Percentiles rank a stretch among this genome's conserved stretches.
phyloP scores from a whole-genome alignment of 768 basidiomycete genomes.

The Agaricus subrufescens region DNA sequence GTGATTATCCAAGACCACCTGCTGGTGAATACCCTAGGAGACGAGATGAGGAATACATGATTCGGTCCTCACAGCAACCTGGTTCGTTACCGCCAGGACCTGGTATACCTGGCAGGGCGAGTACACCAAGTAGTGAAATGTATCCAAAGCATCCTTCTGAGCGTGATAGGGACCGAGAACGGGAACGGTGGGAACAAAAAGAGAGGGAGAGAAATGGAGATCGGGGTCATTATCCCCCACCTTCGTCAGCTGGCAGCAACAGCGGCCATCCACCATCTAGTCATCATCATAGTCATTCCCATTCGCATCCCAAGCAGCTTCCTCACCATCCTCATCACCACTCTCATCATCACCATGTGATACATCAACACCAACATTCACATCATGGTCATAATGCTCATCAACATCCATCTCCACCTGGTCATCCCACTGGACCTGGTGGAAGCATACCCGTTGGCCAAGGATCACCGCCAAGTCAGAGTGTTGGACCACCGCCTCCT shows the following conservation, averaged over 20 bases:
- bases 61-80: neutral
- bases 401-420: neutral
- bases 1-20: conserved; percentile 3
- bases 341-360: neutral
- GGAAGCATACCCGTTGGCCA: neutral
- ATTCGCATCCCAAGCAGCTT: neutral
- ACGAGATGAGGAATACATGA: conserved; percentile 6
- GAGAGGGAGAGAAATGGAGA: conserved; percentile 12
- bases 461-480: conserved; percentile 1
- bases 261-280: conserved; percentile 2
- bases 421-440: neutral
- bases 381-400: neutral
- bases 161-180: conserved; percentile 12
- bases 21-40: conserved; percentile 7
- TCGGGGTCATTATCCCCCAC: conserved; percentile 1
- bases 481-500: neutral
- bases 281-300: conserved; percentile 2
- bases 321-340: neutral
- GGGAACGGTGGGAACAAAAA: conserved; percentile 11
- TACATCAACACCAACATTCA: conserved; percentile 1
- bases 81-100: conserved; percentile 4
- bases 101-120: conserved; percentile 2
- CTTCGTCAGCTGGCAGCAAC: neutral
- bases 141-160: conserved; percentile 6
- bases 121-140: neutral